A percentile compares a stretch with the other conserved stretches of the same genome.
Conservation (phyloP, 2,329 filamentous ascomycete genomes). For the Botrytis medusae region DNA sequence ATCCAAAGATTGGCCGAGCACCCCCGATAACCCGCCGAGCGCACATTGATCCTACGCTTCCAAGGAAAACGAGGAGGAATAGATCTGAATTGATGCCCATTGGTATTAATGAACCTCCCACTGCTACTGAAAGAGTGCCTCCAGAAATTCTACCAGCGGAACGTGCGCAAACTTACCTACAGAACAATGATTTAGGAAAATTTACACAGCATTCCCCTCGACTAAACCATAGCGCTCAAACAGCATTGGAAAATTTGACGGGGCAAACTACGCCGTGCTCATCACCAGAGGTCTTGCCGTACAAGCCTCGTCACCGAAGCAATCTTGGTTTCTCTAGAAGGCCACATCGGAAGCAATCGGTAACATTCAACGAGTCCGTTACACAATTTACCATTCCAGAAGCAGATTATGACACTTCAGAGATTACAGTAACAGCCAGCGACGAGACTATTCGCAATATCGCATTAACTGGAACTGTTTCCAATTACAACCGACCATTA, state of each 20-base stretch:
- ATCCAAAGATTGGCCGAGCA: conserved; percentile 14
- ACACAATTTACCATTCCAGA: not conserved
- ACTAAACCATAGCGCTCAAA: not conserved
- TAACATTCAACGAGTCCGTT: not conserved
- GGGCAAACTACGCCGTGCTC: not conserved
- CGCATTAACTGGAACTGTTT: not conserved
- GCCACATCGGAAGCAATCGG: not conserved
- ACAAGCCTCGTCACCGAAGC: not conserved
- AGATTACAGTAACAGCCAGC: not conserved
- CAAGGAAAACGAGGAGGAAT: too few species aligned
- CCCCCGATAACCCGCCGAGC: conserved; percentile 4
- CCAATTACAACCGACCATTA: not conserved
- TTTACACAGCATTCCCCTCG: not conserved
- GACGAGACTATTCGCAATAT: not conserved
- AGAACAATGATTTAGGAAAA: not conserved
- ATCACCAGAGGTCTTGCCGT: not conserved
- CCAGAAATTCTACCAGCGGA: not conserved
- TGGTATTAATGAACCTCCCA: not conserved
- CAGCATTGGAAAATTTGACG: not conserved
- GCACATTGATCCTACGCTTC: not conserved
- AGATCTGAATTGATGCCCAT: not conserved
- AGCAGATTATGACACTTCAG: not conserved
- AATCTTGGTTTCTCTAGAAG: not conserved
- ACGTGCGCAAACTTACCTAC: not conserved
- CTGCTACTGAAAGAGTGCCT: not conserved